Evolutionary conservation across 2,329 filamentous ascomycete species (phyloP), one percentile per base, ranked within the genome.

Genomic region (Exophiala mesophila): DNA sequence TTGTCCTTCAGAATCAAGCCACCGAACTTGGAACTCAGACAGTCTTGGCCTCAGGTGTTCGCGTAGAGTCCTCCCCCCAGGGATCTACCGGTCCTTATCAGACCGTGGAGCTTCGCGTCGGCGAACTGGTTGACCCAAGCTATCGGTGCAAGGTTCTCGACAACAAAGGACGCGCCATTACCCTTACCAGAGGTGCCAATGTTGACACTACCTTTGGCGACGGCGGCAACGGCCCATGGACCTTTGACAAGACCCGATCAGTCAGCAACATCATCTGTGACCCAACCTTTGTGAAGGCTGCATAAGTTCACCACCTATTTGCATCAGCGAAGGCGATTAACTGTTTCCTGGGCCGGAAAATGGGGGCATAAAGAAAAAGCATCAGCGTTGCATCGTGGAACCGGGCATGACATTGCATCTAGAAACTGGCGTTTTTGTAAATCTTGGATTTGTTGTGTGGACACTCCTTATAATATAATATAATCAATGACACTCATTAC

Each of bases 211-310:
- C 51, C 40, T 54, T 54, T 31, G 37, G 17, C 24, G 49, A 54
- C 34, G 46, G 32, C 28, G 36, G 36, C 33, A 54, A 54, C 34
- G 51, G 51, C 20, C 29, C 29, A 6, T 54, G 51, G 51, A 50
- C 41, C 13, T 36, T 54, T 54, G 6, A 59, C 57, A 38, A 60
- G 58, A 1, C 60, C 64, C 44, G 64, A 37, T 59, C 59, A 30
- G 63, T 63, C 24, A 55, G 62, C 38, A 60, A 63, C 39, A 63
- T 64, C 18, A 59, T 60, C 23, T 49, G 46, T 26, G 37, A 49
- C 17, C 46, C 42, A 32, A 39, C 43, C 39, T 49, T 49, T 17
- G 46, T 43, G 33, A 49, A 41, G 51, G 23, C 23, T 26, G 23
- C 23, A 7, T 26, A 26, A 26, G 23, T 26, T 7, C n/a, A n/a